Percentiles rank a stretch among this genome's conserved stretches.
phyloP scores from a whole-genome alignment of 331 rosid genomes.

The Acacia pycnantha region DNA sequence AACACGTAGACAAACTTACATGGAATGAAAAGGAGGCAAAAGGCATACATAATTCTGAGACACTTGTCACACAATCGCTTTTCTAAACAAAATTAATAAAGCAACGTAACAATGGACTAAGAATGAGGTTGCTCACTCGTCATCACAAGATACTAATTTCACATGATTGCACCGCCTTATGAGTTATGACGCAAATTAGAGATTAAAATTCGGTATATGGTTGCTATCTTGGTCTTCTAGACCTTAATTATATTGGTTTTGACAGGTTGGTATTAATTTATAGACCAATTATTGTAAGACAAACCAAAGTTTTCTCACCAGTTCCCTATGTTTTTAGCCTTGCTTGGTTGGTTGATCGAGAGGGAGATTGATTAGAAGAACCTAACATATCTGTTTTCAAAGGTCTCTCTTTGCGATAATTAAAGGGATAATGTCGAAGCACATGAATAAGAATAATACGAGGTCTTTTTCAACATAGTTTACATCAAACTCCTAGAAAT shows the following conservation, averaged over 20 bases:
- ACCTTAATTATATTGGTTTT: conserved; percentile 19
- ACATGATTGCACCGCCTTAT: conserved; percentile 18
- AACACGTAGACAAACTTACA: not conserved
- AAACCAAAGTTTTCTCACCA: not conserved
- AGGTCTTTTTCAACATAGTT: conserved; percentile 24
- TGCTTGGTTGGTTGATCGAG: not conserved
- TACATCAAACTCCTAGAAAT: not conserved
- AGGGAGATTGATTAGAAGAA: conserved; percentile 29
- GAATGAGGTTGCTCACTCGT: not conserved
- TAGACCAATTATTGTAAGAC: conserved; percentile 20
- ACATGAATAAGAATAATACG: not conserved
- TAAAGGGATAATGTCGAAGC: conserved; percentile 17
- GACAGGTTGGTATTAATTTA: not conserved
- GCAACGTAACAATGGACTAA: not conserved
- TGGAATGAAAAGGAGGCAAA: not conserved
- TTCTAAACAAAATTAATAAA: conserved; percentile 1
- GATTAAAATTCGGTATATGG: not conserved
- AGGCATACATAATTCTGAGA: not conserved
- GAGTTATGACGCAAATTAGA: not conserved
- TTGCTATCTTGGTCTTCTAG: conserved; percentile 1
- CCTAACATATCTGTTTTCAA: conserved; percentile 12
- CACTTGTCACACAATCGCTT: not conserved
- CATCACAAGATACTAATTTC: not conserved
- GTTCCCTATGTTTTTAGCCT: not conserved
- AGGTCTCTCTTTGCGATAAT: conserved; percentile 11